Base-by-base conservation (phyloP, 1,284 basidiomycete species). In the Malassezia yamatoensis region DNA sequence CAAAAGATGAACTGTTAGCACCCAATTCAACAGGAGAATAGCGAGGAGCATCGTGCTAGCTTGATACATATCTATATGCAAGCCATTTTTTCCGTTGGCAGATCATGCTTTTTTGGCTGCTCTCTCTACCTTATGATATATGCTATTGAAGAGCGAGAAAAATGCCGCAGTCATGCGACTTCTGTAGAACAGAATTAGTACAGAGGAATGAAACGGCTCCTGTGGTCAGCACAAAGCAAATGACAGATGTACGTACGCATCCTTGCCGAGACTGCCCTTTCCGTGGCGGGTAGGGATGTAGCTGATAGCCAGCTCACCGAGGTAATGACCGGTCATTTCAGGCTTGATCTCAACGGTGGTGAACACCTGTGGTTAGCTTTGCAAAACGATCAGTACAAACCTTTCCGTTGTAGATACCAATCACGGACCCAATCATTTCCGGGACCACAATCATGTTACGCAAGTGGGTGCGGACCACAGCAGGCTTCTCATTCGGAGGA, bases 391-490 rank as follows among this genome's bases (percentile, higher is more conserved):
- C 41, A 47, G n/a, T n/a, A 48, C 54, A 18, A 62, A 88, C 86
- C 83, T 91, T 91, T 74, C 90, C 90, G 77, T 91, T 93, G 86
- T 98, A 98, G 53, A 75, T 61, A 47, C 71, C 69, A 53, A 67
- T 61, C 52, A 72, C 64, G 46, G 84, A 87, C 65, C 93, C 93
- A 78, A 98, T 96, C 94, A 99, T 98, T 82, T 99, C 93, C 55
- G 93, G 94, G 62, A 98, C 93, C 77, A 98, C 85, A 78, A 96
- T 91, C 93, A 99, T 98, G 81, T 98, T 86, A 76, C 93, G 90
- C 69, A 98, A 82, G 80, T 99, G 94, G 54, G 94, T 99, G 84
- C 96, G 98, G 77, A 99, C 90, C 68, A 90, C 87, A 53, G 88
- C 83, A 62, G 94, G 94, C 83, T 99, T 98, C 81, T 96, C 89